phyloP scores from a whole-genome alignment of 108 stramenopile species.

The Nitzschia sp. region DNA sequence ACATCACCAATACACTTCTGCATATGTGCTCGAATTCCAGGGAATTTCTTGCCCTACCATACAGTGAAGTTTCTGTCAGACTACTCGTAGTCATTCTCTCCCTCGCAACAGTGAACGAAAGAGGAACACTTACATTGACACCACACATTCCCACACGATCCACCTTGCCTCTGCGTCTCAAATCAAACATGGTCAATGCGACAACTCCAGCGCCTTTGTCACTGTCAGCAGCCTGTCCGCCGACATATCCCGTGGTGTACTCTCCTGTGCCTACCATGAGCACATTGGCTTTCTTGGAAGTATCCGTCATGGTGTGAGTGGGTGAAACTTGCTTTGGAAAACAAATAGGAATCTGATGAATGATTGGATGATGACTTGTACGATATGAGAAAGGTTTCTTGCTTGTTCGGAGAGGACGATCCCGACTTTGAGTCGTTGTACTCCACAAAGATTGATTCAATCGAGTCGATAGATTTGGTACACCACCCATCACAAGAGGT shows the following conservation, averaged over 20 bases:
- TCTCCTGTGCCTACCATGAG: conserved; percentile 95
- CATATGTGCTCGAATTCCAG: conserved; percentile 96
- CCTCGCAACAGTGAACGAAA: too few relatives aligned
- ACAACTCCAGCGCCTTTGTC: conserved; percentile 99
- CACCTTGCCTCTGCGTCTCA: conserved; percentile 85
- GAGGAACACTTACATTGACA: conserved; percentile 77
- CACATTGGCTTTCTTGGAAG: conserved; percentile 66
- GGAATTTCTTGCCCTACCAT: conserved; percentile 89
- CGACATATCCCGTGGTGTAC: conserved; percentile 94
- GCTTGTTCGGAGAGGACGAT: too few relatives aligned
- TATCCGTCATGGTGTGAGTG: not conserved
- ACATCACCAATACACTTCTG: conserved; percentile 85
- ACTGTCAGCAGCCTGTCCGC: conserved; percentile 77
- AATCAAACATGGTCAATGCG: conserved; percentile 95
- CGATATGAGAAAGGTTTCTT: too few relatives aligned
- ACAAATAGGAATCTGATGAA: too few relatives aligned
- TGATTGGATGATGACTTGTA: too few relatives aligned
- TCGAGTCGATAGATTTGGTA: too few relatives aligned
- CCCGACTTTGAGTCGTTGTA: too few relatives aligned
- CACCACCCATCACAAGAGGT: too few relatives aligned
- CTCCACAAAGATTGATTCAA: too few relatives aligned
- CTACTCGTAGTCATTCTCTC: too few relatives aligned
- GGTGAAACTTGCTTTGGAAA: too few relatives aligned
- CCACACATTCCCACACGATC: conserved; percentile 92
- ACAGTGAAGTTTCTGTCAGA: too few relatives aligned